These are phyloP conservation scores for Solidago caesia DNA, from an alignment of 129 eudicot genomes.

Conservation along the genomic window DNA sequence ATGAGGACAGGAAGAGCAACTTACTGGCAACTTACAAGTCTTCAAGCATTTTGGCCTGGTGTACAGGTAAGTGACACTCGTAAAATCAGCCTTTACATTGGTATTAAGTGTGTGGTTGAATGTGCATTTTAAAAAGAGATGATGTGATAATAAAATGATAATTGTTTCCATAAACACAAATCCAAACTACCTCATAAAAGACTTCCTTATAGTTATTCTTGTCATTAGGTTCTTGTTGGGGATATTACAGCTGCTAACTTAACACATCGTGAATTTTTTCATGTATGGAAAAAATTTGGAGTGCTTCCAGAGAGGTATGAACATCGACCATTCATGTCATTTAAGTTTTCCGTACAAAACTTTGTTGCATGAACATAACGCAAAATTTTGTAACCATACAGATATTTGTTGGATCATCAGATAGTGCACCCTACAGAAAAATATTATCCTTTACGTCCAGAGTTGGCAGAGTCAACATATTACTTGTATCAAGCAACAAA, in stretches of 20 bases:
- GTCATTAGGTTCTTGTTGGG: constrained; percentile 83
- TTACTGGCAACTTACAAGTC: constrained; percentile 96
- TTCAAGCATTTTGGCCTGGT: constrained; percentile 99
- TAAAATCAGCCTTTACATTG: not conserved
- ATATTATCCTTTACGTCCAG: constrained; percentile 96
- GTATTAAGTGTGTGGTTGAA: not conserved
- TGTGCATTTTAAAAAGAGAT: not conserved
- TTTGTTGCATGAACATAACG: not conserved
- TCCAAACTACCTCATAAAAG: not conserved
- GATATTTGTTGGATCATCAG: constrained; percentile 93
- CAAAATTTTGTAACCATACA: constrained; percentile 14
- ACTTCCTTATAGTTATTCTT: constrained; percentile 14
- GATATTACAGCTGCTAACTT: constrained; percentile 92
- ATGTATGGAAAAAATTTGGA: constrained; percentile 87
- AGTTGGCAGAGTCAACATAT: constrained; percentile 93
- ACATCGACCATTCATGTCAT: not conserved
- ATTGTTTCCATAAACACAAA: not conserved
- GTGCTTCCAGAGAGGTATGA: constrained; percentile 92
- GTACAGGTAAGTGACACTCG: constrained; percentile 50
- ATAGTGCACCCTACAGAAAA: constrained; percentile 92
- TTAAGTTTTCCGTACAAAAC: constrained; percentile 14
- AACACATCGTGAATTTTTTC: constrained; percentile 87
- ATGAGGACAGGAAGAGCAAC: constrained; percentile 97
- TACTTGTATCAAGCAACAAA: constrained; percentile 97
- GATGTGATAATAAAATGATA: not conserved